Evolutionary conservation across 2,329 filamentous ascomycete genomes (phyloP), one percentile per base, ranked within the genome.

Genomic region (Ascochyta pisi): DNA sequence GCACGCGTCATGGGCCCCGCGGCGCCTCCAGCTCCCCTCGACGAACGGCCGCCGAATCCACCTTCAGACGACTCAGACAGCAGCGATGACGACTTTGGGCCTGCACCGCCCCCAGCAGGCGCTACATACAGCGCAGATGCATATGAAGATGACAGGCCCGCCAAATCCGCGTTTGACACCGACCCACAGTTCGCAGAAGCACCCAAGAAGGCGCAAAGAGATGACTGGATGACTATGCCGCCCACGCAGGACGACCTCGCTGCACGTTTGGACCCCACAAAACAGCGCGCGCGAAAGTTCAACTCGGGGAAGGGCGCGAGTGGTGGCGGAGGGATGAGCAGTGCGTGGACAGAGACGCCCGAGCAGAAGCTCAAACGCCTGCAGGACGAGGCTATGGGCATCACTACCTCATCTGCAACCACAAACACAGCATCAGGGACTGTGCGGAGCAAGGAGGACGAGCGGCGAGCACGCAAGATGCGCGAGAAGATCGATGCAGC

Each of bases 321-420:
- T 58, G 79, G 76, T 8, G 75, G 76, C 4, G 71, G 71, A n/a
- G 73, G 77, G 41, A 84, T 85, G 69, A 86, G 86, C 22, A 69
- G 62, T 44, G 86, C 94, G 39, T 98, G 94, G 94, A 93, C 91
- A 0, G 94, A 98, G 75, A 96, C 92, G 8, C 90, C 92, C 0
- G 90, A 94, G 72, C 85, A 97, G 76, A 96, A 96, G 75, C 86
- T 90, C 54, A 88, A 89, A 74, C 84, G 91, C 35, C 77, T 97
- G 22, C 88, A 89, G 65, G 87, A 96, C 72, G 86, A 95, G 49
- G 89, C 96, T 10, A 84, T 97, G 64, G 93, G 93, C 0, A 85
- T 93, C 3, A 78, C 78, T 16, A 77, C 78, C 24, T 76, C 81
- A 3, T 71, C 76, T 51, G 67, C 68, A 16, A 45, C 64, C 0